Conservation (phyloP, 495 filamentous ascomycete species). For the Xylaria castorea region DNA sequence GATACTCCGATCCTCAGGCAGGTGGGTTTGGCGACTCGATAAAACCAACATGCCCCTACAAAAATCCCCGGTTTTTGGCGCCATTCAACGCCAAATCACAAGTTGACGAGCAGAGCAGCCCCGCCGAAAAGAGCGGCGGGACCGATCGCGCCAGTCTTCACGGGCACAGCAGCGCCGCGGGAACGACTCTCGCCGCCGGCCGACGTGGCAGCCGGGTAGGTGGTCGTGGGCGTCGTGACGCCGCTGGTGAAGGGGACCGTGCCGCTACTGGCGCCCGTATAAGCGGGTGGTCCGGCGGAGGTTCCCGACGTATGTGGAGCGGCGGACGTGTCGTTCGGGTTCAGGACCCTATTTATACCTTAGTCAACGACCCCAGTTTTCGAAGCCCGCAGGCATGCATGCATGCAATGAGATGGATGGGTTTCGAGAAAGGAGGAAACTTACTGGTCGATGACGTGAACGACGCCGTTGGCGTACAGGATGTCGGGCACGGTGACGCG, state of each 20-base stretch:
- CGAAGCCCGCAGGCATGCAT: too few species aligned
- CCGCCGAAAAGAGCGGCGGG: conserved; percentile 47
- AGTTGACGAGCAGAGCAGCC: conserved; percentile 35
- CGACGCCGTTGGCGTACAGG: conserved; percentile 69
- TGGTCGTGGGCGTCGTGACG: conserved; percentile 44
- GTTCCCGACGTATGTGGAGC: conserved; percentile 48
- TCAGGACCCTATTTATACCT: conserved; percentile 67
- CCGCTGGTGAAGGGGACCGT: conserved; percentile 57
- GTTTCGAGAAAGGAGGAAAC: conserved; percentile 17
- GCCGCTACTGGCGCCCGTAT: conserved; percentile 55
- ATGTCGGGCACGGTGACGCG: conserved; percentile 64
- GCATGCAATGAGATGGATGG: too few species aligned
- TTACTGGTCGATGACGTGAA: conserved; percentile 68
- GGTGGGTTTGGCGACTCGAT: too few species aligned
- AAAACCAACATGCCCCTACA: neutral
- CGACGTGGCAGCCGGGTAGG: conserved; percentile 41
- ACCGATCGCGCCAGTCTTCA: neutral
- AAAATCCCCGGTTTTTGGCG: neutral
- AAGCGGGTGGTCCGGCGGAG: conserved; percentile 57
- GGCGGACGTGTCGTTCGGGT: conserved; percentile 60
- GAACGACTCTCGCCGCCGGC: conserved; percentile 12
- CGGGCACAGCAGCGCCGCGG: neutral
- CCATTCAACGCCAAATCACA: conserved; percentile 7
- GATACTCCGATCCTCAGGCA: too few species aligned
- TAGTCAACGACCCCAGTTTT: too few species aligned